Conservation (phyloP, 208 protist species). For the Leptomonas pyrrhocoris region DNA sequence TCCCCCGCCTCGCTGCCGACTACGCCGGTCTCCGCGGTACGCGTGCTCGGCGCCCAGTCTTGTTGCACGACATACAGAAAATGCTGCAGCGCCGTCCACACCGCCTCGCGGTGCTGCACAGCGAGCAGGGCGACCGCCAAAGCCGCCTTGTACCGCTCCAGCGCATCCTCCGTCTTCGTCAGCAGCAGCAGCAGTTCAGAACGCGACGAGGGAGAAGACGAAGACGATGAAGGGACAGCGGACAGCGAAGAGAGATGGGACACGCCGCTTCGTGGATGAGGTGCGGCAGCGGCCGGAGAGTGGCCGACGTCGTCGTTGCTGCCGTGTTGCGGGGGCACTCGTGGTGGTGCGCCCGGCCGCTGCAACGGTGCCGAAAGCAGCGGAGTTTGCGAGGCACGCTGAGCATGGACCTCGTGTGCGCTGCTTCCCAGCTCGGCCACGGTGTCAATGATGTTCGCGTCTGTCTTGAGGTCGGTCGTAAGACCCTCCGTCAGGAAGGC, state of each 20-base stretch:
- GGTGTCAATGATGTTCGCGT: background rate
- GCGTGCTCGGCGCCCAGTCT: background rate
- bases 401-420: background rate
- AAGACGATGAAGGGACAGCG: background rate
- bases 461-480: background rate
- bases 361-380: background rate
- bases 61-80: conserved; percentile 23
- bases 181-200: background rate
- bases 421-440: background rate
- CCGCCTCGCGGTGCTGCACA: conserved; percentile 29
- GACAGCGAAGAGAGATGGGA: background rate
- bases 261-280: background rate
- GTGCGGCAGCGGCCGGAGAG: background rate
- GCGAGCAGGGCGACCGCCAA: conserved; percentile 8
- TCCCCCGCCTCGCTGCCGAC: background rate
- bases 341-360: background rate
- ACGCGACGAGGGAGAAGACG: background rate
- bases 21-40: background rate
- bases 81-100: conserved; percentile 33
- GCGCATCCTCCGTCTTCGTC: background rate
- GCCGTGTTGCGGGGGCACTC: background rate
- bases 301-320: background rate
- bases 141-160: conserved; percentile 11
- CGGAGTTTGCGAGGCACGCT: background rate
- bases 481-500: background rate